A percentile compares a stretch with the other conserved stretches of the same genome.
Conservation (phyloP, 2,329 filamentous ascomycete genomes). For the Pestalotiopsis sp. region DNA sequence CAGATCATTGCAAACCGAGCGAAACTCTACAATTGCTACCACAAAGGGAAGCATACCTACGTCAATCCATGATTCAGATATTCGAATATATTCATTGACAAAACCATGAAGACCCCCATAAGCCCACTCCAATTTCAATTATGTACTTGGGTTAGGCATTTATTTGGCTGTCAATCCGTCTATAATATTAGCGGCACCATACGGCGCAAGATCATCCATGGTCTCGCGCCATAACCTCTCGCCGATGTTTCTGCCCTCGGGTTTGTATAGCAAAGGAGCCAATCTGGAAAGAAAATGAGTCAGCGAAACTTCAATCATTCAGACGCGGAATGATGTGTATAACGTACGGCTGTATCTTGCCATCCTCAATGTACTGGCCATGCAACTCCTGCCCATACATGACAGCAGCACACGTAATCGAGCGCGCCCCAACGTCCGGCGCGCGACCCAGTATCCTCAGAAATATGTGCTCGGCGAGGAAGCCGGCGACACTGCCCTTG, state of each 20-base stretch:
- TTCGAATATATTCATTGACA: no score
- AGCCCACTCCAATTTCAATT: no score
- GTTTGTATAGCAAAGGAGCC: background rate
- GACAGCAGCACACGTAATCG: slow-evolving; percentile 21
- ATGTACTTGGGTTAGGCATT: no score
- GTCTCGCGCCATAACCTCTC: background rate
- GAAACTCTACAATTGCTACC: no score
- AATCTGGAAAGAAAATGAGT: background rate
- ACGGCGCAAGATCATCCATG: background rate
- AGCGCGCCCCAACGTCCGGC: background rate
- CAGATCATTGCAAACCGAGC: no score
- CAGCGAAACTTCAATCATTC: background rate
- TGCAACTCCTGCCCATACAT: slow-evolving; percentile 19
- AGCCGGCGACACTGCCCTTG: background rate
- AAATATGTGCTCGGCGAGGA: background rate
- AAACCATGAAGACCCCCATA: no score
- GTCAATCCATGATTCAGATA: no score
- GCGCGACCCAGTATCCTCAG: background rate
- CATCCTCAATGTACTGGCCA: slow-evolving; percentile 15
- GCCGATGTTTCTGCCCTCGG: background rate
- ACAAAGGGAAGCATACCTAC: no score
- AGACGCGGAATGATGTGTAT: background rate
- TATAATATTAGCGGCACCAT: background rate
- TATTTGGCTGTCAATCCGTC: background rate
- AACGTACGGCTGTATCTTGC: slow-evolving; percentile 16